Base-by-base conservation (phyloP, 2,329 filamentous ascomycete species). In the Pyrenophora graminea region DNA sequence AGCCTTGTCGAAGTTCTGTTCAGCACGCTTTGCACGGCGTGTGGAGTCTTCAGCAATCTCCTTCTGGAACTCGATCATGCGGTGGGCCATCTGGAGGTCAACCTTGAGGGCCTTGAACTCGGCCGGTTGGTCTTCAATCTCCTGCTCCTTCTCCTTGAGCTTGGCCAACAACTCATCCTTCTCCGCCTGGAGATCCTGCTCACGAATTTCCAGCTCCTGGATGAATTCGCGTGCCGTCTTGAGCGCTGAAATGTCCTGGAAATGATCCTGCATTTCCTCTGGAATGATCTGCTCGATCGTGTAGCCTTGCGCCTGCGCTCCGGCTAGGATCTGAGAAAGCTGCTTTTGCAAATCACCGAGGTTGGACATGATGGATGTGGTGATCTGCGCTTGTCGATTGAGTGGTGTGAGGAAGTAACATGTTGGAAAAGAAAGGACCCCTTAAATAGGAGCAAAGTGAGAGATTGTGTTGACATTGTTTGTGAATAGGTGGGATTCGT, bases 11-110 rank as follows among this genome's bases (percentile, higher is more conserved):
- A 61, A 39, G 31, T 53, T 56, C 5, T 39, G 39, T 19, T 58
- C 53, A 19, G 60, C 59, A 10, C 56, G 59, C 25, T 56, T 44
- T 3, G 53, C 52, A 21, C 58, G 61, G 5, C 52, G 17, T 1
- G 15, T 18, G 3, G 55, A 40, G 15, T 57, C 40, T 4, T 59
- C 45, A 2, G 43, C 36, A 21, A 55, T 46, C 8, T 41, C 32
- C 13, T 62, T 56, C 32, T 62, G 53, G 13, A 53, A 52, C 1
- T 51, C 43, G 17, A 61, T 48, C 6, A 46, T 48, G 30, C 39
- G 56, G 7, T 45, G 41, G 6, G 56, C 53, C 19, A 61, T 60
- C 17, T 56, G 52, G 8, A 64, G 51, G 23, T 66, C 63, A n/a
- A 62, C 42, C 37, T 53, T 36, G 10, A 59, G 42, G 39, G 43